Evolutionary conservation across 305 asterid species (phyloP).

Genomic region (Fraxinus angustifolia): DNA sequence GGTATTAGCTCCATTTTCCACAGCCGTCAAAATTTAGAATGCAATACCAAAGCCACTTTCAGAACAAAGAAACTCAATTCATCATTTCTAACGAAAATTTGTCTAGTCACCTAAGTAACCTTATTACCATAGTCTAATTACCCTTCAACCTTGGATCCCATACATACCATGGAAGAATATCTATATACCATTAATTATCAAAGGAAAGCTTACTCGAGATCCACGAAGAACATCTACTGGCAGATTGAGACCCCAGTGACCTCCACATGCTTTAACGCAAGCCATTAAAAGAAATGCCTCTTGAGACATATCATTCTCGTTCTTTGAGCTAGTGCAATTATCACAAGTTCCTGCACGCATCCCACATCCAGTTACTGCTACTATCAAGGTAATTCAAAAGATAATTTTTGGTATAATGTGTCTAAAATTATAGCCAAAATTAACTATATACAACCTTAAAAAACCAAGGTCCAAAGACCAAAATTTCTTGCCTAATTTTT

Average conservation of each 20-base stretch:
- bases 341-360: conserved; percentile 76
- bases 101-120: conserved; percentile 3
- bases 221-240: conserved; percentile 95
- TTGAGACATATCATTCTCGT: conserved; percentile 72
- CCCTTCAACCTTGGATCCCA: not conserved
- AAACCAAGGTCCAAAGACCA: not conserved
- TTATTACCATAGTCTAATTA: not conserved
- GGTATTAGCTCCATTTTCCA: not conserved
- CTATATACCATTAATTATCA: conserved; percentile 14
- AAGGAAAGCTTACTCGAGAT: conserved; percentile 71
- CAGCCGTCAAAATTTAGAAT: not conserved
- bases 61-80: conserved; percentile 14
- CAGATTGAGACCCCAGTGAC: conserved; percentile 87
- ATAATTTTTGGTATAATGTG: conserved; percentile 12
- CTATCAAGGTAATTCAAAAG: conserved; percentile 11
- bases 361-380: conserved; percentile 14
- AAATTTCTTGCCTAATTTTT: not conserved
- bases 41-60: conserved; percentile 13
- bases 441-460: not conserved
- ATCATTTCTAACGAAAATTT: conserved; percentile 4
- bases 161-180: conserved; percentile 7
- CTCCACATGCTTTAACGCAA: conserved; percentile 77
- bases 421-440: not conserved
- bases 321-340: conserved; percentile 74
- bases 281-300: conserved; percentile 92